These are phyloP conservation scores for Globisporangium lucens DNA, from an alignment of 352 stramenopile genomes.

Conservation along the genomic window DNA sequence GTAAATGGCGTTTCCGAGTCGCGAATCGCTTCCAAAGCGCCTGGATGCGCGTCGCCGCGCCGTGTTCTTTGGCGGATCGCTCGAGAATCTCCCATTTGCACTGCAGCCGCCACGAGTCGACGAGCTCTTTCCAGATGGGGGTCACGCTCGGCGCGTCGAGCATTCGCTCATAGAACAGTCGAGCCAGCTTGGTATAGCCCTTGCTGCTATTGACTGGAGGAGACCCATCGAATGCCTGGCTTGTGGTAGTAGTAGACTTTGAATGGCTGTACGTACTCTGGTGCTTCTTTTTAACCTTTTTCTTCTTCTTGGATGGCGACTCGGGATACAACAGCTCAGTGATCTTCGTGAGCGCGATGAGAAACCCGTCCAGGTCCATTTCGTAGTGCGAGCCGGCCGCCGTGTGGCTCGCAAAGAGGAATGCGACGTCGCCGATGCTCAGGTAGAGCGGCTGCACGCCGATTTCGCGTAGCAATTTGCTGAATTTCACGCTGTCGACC, in stretches of 20 bases:
- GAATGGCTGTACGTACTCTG: background rate
- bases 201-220: background rate
- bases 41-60: conserved; percentile 47
- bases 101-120: conserved; percentile 42
- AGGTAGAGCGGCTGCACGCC: conserved; percentile 42
- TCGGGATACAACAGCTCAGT: conserved; percentile 29
- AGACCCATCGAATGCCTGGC: conserved; percentile 26
- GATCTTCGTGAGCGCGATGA: conserved; percentile 36
- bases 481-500: conserved; percentile 79
- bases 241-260: background rate
- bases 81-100: conserved; percentile 35
- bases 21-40: conserved; percentile 37
- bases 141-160: conserved; percentile 39
- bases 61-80: conserved; percentile 30
- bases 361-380: conserved; percentile 58
- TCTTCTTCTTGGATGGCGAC: background rate
- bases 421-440: conserved; percentile 58
- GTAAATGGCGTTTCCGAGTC: conserved; percentile 13
- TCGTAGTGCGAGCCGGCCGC: conserved; percentile 43
- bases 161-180: conserved; percentile 47
- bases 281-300: background rate
- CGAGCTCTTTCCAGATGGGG: conserved; percentile 35
- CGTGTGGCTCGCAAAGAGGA: conserved; percentile 51
- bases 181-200: conserved; percentile 14
- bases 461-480: conserved; percentile 66